A percentile compares a stretch with the other conserved stretches of the same genome.
Evolutionary conservation across 306 rosid genomes (phyloP).

Genomic region (Ochetophila trinervis): DNA sequence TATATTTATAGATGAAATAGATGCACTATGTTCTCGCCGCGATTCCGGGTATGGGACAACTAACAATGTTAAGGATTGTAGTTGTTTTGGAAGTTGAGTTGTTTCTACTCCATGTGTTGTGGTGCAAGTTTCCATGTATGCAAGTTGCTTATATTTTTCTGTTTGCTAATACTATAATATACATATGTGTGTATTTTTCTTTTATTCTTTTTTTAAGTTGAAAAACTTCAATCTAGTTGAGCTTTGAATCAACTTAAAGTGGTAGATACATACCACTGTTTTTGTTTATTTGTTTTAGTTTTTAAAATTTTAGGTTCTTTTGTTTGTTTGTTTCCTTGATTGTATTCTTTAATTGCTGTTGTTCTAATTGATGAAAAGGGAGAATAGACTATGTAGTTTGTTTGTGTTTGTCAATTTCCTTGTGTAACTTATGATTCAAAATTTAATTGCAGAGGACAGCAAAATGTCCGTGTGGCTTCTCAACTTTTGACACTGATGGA

Average conservation of each 20-base stretch:
- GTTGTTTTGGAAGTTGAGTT: background rate
- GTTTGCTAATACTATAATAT: background rate
- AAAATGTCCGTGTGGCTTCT: slow-evolving; percentile 74
- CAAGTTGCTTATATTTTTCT: background rate
- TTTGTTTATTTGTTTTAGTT: background rate
- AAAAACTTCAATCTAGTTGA: background rate
- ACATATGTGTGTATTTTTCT: background rate
- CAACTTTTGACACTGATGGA: slow-evolving; percentile 78
- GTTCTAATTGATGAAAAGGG: background rate
- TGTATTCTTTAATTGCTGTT: background rate
- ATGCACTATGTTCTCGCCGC: slow-evolving; percentile 84
- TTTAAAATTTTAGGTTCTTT: background rate
- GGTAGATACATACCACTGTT: background rate
- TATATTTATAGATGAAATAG: slow-evolving; percentile 85
- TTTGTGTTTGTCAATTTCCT: background rate
- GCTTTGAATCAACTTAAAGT: background rate
- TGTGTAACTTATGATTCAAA: background rate
- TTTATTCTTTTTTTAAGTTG: background rate
- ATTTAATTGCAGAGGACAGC: slow-evolving; percentile 62
- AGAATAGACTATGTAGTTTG: background rate
- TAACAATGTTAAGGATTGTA: background rate
- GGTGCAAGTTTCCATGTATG: background rate
- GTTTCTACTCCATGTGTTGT: too few relatives aligned
- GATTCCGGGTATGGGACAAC: slow-evolving; percentile 56
- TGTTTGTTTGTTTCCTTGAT: background rate